Percentiles rank a stretch among this genome's conserved stretches.
Evolutionary conservation across 116 monocot species (phyloP).

Genomic region (Papilionanthe hybrid): DNA sequence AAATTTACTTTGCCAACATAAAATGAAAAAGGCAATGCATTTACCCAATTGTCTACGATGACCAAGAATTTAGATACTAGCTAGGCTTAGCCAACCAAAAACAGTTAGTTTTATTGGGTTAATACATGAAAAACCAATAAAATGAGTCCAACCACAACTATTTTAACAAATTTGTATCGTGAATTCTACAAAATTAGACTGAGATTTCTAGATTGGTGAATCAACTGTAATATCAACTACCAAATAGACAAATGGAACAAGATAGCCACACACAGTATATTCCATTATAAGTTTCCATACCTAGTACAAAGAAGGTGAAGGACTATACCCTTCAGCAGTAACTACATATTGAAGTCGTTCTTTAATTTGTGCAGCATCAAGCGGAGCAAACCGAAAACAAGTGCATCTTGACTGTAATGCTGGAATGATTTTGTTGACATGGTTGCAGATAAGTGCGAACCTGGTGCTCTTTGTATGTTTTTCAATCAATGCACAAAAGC

Average conservation of each 20-base stretch:
- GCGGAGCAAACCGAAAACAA: constrained; percentile 93
- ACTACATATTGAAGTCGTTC: constrained; percentile 87
- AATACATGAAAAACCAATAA: constrained; percentile 2
- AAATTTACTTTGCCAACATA: neutral
- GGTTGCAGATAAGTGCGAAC: constrained; percentile 93
- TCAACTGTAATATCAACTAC: neutral
- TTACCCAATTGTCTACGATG: neutral
- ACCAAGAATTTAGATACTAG: neutral
- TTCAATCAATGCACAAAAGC: constrained; percentile 70
- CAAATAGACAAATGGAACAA: neutral
- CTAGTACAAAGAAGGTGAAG: neutral
- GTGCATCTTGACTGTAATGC: constrained; percentile 97
- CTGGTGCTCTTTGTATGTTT: constrained; percentile 92
- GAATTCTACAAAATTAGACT: neutral
- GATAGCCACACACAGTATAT: neutral
- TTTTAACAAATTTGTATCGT: neutral
- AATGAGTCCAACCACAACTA: neutral
- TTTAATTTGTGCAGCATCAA: constrained; percentile 62
- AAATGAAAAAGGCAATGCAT: neutral
- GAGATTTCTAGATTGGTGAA: neutral
- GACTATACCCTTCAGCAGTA: constrained; percentile 72
- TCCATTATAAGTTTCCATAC: neutral
- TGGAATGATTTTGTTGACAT: constrained; percentile 98
- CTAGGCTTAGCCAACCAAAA: neutral
- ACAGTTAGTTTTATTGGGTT: neutral